phyloP scores from a whole-genome alignment of 2,329 filamentous ascomycete genomes.

The Fusarium acutatum region DNA sequence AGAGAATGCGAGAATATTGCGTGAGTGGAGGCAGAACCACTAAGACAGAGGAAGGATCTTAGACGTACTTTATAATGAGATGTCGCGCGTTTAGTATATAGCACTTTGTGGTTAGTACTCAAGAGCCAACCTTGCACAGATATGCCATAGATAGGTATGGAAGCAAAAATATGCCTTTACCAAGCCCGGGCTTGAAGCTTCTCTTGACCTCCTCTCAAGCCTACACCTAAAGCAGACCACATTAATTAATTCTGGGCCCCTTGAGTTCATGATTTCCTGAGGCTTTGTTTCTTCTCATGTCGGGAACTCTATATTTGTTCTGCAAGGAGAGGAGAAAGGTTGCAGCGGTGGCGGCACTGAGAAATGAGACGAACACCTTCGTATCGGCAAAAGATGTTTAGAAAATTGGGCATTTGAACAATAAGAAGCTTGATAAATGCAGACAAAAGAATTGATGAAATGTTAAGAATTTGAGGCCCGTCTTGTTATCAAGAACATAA shows the following conservation, averaged over 20 bases:
- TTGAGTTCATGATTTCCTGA: not conserved
- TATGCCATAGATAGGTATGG: not conserved
- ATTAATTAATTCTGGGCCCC: not conserved
- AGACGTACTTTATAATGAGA: no score
- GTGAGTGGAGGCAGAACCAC: not conserved
- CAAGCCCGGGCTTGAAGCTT: not conserved
- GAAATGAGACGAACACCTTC: not conserved
- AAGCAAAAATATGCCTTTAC: not conserved
- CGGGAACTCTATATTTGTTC: not conserved
- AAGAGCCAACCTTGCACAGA: not conserved
- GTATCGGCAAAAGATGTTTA: not conserved
- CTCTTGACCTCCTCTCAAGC: not conserved
- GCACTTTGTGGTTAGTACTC: not conserved
- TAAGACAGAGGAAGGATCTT: not conserved
- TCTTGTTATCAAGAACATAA: not conserved
- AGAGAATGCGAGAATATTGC: not conserved
- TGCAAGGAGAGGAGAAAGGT: not conserved
- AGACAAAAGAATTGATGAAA: not conserved
- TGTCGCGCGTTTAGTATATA: not conserved
- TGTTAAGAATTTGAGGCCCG: not conserved
- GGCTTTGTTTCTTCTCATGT: not conserved
- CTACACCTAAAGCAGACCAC: not conserved
- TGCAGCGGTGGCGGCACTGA: not conserved
- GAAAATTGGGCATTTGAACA: not conserved
- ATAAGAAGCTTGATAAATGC: not conserved